Percentiles rank a stretch among this genome's conserved stretches.
Evolutionary conservation across 1,284 basidiomycete genomes (phyloP).

Genomic region (Rhodotorula glutinis): DNA sequence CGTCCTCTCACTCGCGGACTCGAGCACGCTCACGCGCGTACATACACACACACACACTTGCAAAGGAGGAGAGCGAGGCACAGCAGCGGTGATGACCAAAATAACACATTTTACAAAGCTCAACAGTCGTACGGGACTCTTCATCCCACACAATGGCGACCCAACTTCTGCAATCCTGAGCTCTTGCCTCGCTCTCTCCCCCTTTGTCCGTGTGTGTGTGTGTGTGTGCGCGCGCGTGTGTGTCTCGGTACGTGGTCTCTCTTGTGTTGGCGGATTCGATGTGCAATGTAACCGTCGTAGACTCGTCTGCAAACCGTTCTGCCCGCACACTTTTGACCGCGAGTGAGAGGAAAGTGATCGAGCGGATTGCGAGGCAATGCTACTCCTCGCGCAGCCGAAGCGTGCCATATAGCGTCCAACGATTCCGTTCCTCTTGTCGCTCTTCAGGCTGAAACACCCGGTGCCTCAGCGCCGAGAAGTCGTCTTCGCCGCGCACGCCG

Average conservation of each 20-base stretch:
- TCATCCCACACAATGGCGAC: slow-evolving; percentile 3
- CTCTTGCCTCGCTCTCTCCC: not conserved
- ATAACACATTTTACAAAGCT: slow-evolving; percentile 5
- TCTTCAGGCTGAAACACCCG: not conserved
- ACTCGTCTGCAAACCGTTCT: not conserved
- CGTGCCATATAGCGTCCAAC: slow-evolving; percentile 22
- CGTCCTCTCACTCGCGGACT: too few species aligned
- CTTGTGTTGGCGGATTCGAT: too few species aligned
- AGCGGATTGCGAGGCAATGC: too few species aligned
- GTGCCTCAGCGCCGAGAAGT: not conserved
- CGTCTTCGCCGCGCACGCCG: too few species aligned
- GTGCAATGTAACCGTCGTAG: too few species aligned
- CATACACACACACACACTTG: too few species aligned
- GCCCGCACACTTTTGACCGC: too few species aligned
- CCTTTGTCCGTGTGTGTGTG: not conserved
- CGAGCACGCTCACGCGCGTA: not conserved
- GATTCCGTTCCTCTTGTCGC: slow-evolving; percentile 19
- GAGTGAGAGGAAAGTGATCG: too few species aligned
- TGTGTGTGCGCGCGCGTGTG: not conserved
- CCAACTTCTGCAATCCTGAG: slow-evolving; percentile 3
- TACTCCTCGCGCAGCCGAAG: not conserved
- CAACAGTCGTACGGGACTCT: slow-evolving; percentile 6
- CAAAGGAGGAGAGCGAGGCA: too few species aligned
- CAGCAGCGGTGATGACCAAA: not conserved
- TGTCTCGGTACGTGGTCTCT: not conserved